A percentile compares a stretch with the other conserved stretches of the same genome.
Conservation (phyloP, 129 eudicot species). For the Solidago caesia region DNA sequence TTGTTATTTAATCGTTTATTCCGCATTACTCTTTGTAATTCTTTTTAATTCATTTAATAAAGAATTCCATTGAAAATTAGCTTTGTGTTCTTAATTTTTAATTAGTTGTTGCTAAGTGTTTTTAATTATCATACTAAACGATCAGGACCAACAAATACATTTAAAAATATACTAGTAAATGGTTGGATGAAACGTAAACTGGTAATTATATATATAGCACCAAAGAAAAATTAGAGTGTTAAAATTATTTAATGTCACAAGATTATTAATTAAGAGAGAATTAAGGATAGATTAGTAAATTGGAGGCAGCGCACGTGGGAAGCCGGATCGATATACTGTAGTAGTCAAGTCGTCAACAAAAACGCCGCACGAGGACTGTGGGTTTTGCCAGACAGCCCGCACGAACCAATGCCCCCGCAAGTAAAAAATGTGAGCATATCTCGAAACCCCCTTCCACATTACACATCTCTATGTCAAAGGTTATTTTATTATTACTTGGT, state of each 20-base stretch:
- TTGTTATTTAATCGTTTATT: too few relatives aligned
- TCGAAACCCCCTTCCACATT: constrained; percentile 34
- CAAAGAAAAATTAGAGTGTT: neutral
- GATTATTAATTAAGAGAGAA: neutral
- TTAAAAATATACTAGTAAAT: too few relatives aligned
- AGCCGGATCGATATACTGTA: constrained; percentile 15
- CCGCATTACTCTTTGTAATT: too few relatives aligned
- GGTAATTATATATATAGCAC: too few relatives aligned
- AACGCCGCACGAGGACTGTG: constrained; percentile 42
- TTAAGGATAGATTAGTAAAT: constrained; percentile 16
- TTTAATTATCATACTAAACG: too few relatives aligned
- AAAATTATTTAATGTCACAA: neutral
- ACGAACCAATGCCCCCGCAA: constrained; percentile 31
- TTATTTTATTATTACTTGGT: too few relatives aligned
- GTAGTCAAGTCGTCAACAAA: constrained; percentile 33
- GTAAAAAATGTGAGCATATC: constrained; percentile 30
- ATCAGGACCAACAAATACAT: too few relatives aligned
- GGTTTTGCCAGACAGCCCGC: constrained; percentile 21
- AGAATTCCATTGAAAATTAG: too few relatives aligned
- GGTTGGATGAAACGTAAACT: too few relatives aligned
- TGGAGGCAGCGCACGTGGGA: constrained; percentile 29
- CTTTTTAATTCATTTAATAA: too few relatives aligned
- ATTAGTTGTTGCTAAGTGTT: too few relatives aligned
- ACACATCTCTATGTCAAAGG: constrained; percentile 24
- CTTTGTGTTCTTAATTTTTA: too few relatives aligned